These are phyloP conservation scores for Saccharomycopsis capsularis DNA, from an alignment of 805 yeast genomes.

Conservation along the genomic window DNA sequence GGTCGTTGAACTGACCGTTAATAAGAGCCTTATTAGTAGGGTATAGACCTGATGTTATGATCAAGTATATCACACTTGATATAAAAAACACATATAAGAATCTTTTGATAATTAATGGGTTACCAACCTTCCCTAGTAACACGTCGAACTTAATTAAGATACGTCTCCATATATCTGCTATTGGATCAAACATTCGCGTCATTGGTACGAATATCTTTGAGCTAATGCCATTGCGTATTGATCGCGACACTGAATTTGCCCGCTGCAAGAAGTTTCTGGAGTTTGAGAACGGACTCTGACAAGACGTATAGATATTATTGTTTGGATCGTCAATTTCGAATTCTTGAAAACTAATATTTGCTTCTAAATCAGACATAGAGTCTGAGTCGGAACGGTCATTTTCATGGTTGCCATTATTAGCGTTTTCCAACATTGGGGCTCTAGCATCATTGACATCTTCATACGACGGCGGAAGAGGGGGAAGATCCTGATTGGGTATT, in stretches of 20 bases:
- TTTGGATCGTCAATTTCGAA: slow-evolving; percentile 41
- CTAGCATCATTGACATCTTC: not conserved
- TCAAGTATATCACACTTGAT: slow-evolving; percentile 48
- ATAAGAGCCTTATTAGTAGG: slow-evolving; percentile 36
- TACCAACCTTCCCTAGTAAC: slow-evolving; percentile 30
- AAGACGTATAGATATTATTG: not conserved
- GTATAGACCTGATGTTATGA: slow-evolving; percentile 51
- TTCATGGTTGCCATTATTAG: not conserved
- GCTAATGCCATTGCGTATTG: slow-evolving; percentile 23
- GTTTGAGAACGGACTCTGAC: not conserved
- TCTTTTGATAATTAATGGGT: slow-evolving; percentile 51
- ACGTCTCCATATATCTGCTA: slow-evolving; percentile 32
- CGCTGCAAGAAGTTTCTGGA: slow-evolving; percentile 22
- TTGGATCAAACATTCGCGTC: slow-evolving; percentile 39
- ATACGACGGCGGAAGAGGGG: slow-evolving; percentile 1
- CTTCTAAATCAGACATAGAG: slow-evolving; percentile 5
- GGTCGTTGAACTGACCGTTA: slow-evolving; percentile 59
- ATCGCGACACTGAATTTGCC: slow-evolving; percentile 2
- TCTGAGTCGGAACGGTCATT: not conserved
- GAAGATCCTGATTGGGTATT: slow-evolving; percentile 3
- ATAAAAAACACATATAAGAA: slow-evolving; percentile 63
- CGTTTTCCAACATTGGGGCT: not conserved
- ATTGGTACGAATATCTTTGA: slow-evolving; percentile 35
- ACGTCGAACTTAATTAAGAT: slow-evolving; percentile 44
- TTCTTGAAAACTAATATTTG: slow-evolving; percentile 24